Percentiles rank a stretch among this genome's conserved stretches.
Conservation (phyloP, 306 rosid species). For the Malus domestica region ASM211411v1 NC_041793.1:42289001-42289500, state of each 20-base stretch:
- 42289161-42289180: not conserved
- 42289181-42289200: not conserved
- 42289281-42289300: slow-evolving; percentile 53
- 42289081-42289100: not conserved
- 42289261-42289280: slow-evolving; percentile 78
- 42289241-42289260: slow-evolving; percentile 43
- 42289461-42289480: slow-evolving; percentile 17
- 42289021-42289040: not conserved
- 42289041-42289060: too few species aligned
- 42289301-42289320: slow-evolving; percentile 36
- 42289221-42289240: slow-evolving; percentile 1
- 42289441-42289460: slow-evolving; percentile 23
- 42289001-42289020: not conserved
- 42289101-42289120: not conserved
- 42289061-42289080: too few species aligned
- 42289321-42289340: not conserved
- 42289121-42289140: not conserved
- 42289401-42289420: slow-evolving; percentile 32
- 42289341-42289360: not conserved
- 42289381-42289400: slow-evolving; percentile 20
- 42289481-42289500: slow-evolving; percentile 26
- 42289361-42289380: not conserved
- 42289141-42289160: too few species aligned
- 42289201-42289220: not conserved
- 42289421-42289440: slow-evolving; percentile 14